Conservation (phyloP, 306 rosid genomes). For the Cicer pinnatifidum region DNA sequence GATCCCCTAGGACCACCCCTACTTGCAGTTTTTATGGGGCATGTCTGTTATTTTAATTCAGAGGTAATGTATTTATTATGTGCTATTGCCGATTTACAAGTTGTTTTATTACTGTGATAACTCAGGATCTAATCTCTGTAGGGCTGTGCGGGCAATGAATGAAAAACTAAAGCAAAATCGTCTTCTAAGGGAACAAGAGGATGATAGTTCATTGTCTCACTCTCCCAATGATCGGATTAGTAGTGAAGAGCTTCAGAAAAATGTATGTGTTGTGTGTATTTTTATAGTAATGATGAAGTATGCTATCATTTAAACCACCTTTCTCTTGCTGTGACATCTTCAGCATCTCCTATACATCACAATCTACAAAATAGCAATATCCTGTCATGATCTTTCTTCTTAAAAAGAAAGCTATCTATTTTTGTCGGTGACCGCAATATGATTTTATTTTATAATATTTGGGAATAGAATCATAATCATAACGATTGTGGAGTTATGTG, state of each 20-base stretch:
- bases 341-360: constrained; percentile 28
- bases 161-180: constrained; percentile 93
- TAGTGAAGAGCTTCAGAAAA: constrained; percentile 47
- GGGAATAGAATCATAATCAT: constrained; percentile 21
- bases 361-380: constrained; percentile 16
- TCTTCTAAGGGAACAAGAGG: constrained; percentile 65
- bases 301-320: constrained; percentile 30
- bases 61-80: constrained; percentile 6
- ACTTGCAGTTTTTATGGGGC: constrained; percentile 28
- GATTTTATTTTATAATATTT: constrained; percentile 27
- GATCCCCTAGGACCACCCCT: constrained; percentile 3
- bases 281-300: constrained; percentile 23
- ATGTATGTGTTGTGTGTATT: constrained; percentile 50
- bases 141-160: constrained; percentile 99
- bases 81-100: constrained; percentile 25
- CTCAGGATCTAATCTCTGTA: constrained; percentile 49
- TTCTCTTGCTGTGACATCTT: constrained; percentile 40
- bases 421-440: constrained; percentile 9
- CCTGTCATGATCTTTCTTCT: constrained; percentile 21
- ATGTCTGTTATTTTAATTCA: constrained; percentile 29
- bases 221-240: constrained; percentile 53
- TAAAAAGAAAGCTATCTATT: constrained; percentile 20
- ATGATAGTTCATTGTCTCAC: constrained; percentile 58
- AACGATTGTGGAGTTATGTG: constrained; percentile 3
- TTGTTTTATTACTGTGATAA: constrained; percentile 44